A percentile compares a stretch with the other conserved stretches of the same genome.
Evolutionary conservation across 768 basidiomycete species (phyloP).

Genomic region (Mycena chlorophos): DNA sequence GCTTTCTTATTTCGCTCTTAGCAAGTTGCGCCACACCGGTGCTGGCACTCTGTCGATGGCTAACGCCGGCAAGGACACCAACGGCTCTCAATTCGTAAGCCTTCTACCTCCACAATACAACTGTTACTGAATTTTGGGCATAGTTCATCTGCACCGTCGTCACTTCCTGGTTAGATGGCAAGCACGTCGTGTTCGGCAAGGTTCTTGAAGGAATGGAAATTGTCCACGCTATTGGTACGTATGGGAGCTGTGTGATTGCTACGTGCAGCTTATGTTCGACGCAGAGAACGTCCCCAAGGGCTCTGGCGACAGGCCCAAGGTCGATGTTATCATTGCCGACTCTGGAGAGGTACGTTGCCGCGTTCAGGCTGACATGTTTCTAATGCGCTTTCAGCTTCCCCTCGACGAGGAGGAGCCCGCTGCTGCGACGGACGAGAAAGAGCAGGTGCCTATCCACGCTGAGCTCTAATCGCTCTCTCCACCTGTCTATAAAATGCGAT

Average conservation of each 20-base stretch:
- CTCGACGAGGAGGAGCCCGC: conserved; percentile 53
- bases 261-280: conserved; percentile 8
- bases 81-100: conserved; percentile 88
- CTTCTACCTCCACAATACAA: neutral
- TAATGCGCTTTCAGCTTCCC: conserved; percentile 41
- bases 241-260: neutral
- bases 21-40: conserved; percentile 93
- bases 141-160: conserved; percentile 91
- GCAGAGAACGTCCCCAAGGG: conserved; percentile 77
- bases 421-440: conserved; percentile 55
- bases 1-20: conserved; percentile 31
- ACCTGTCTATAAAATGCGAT: conserved; percentile 39
- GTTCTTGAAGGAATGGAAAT: conserved; percentile 93
- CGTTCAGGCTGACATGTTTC: neutral
- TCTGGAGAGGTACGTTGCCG: conserved; percentile 74
- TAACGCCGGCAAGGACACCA: conserved; percentile 89
- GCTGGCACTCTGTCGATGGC: conserved; percentile 93
- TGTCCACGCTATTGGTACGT: conserved; percentile 68
- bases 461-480: conserved; percentile 83
- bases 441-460: conserved; percentile 86
- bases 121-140: conserved; percentile 12
- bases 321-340: conserved; percentile 78
- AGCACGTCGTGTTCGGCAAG: conserved; percentile 92
- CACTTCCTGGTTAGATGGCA: conserved; percentile 89
- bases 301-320: conserved; percentile 65